These are phyloP conservation scores for Cyclotella sp. DNA, from an alignment of 108 stramenopile species.

Conservation along the genomic window DNA sequence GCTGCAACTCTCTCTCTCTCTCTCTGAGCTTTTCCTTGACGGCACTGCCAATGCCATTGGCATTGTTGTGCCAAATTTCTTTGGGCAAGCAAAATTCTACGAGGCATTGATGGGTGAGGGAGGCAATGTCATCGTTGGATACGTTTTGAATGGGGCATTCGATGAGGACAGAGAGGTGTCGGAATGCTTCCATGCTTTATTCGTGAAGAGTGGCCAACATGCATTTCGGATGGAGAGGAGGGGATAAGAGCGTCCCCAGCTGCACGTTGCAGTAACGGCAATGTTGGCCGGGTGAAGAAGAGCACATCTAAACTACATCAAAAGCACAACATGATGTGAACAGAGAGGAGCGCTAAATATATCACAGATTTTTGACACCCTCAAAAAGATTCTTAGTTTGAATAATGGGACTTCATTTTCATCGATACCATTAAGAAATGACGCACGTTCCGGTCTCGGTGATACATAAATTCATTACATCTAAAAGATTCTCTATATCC, in stretches of 20 bases:
- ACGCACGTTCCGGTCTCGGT: neutral
- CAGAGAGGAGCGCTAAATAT: neutral
- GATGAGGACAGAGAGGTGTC: neutral
- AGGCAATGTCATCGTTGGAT: slow-evolving; percentile 2
- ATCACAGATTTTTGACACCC: neutral
- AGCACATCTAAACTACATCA: too few species aligned
- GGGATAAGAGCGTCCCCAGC: neutral
- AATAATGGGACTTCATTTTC: neutral
- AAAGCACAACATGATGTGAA: too few species aligned
- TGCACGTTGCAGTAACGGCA: neutral
- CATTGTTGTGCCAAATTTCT: neutral
- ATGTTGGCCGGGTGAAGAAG: too few species aligned
- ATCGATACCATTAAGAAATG: neutral
- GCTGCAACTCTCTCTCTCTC: neutral
- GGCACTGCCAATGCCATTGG: neutral
- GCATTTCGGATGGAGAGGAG: neutral
- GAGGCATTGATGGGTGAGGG: neutral
- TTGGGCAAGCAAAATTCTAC: slow-evolving; percentile 4
- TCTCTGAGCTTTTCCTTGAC: neutral
- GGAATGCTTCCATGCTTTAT: slow-evolving; percentile 4
- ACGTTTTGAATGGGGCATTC: neutral
- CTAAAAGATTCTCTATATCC: neutral
- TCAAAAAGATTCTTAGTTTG: neutral
- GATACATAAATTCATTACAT: neutral
- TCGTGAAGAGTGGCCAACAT: neutral